Evolutionary conservation across 306 rosid species (phyloP).

Genomic region (Rosa chinensis): DNA sequence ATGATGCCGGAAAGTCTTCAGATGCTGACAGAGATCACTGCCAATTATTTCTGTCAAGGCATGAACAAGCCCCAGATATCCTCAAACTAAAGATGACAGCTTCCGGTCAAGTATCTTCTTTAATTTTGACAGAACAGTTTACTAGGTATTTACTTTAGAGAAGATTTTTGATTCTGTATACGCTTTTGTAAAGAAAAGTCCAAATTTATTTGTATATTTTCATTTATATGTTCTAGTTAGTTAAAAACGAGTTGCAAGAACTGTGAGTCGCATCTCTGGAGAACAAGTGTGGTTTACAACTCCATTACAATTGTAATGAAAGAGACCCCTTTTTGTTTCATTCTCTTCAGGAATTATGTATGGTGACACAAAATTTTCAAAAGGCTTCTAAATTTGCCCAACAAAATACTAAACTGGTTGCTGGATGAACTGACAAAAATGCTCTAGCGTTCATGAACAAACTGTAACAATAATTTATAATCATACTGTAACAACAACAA

Average conservation of each 20-base stretch:
- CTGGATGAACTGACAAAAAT: neutral
- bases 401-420: neutral
- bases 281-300: neutral
- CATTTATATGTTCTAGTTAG: neutral
- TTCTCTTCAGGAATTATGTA: neutral
- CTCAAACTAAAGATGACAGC: neutral
- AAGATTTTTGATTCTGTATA: neutral
- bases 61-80: neutral
- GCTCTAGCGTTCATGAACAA: conserved; percentile 7
- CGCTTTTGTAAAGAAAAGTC: neutral
- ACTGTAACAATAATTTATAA: neutral
- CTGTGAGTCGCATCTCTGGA: neutral
- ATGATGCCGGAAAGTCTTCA: neutral
- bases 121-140: neutral
- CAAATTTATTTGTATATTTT: neutral
- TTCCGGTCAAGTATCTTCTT: neutral
- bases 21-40: neutral
- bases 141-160: neutral
- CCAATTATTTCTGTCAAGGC: conserved; percentile 48
- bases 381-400: neutral
- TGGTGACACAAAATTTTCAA: neutral
- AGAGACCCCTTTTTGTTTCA: neutral
- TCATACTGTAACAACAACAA: neutral
- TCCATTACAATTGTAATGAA: neutral
- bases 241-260: neutral